Evolutionary conservation across 768 basidiomycete genomes (phyloP), one percentile per base, ranked within the genome.

Genomic region (Strobilomyces confusus): DNA sequence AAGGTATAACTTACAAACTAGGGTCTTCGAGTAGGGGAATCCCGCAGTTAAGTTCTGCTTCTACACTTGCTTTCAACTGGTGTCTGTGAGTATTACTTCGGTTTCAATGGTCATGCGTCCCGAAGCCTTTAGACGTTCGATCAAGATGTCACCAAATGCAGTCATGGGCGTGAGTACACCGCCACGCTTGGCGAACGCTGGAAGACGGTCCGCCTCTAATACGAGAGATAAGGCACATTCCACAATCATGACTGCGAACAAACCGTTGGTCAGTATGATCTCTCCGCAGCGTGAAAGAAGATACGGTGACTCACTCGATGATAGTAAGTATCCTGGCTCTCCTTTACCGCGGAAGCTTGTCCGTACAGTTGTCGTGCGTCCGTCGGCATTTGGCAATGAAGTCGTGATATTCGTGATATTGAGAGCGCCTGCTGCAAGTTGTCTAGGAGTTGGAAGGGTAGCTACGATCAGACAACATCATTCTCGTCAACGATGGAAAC

Each of bases 121-220:
- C 9, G 77, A 81, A 20, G 70, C 73, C 54, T 80, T 77, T 56
- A 97, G 66, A 19, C 94, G 76, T 58, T 80, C 77, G 33, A 93
- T 72, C 34, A 95, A 68, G 8, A 82, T 80, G 55, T 89, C 82
- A 15, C 93, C 94, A 52, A 95, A 78, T 1, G 89, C 94, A 5
- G 81, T 83, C 69, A 86, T 81, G 0, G 94, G 86, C 2, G 95
- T 98, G 45, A 97, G 73, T 3, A 94, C 70, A 1, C 95, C 94
- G 13, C 93, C 94, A 43, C 75, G 68, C 45, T 72, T 74, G 4
- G 80, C 84, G 8, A 85, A 66, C 1, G 74, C 58, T 0, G 91
- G 80, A 2, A 93, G 78, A 15, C 72, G 75, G 17, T 79, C 72
- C 26, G 75, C 62, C 13, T 82, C 76, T 2, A 89, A 72, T 17